These are phyloP conservation scores for Chaetomium fimeti DNA, from an alignment of 495 filamentous ascomycete species.

Conservation along the genomic window DNA sequence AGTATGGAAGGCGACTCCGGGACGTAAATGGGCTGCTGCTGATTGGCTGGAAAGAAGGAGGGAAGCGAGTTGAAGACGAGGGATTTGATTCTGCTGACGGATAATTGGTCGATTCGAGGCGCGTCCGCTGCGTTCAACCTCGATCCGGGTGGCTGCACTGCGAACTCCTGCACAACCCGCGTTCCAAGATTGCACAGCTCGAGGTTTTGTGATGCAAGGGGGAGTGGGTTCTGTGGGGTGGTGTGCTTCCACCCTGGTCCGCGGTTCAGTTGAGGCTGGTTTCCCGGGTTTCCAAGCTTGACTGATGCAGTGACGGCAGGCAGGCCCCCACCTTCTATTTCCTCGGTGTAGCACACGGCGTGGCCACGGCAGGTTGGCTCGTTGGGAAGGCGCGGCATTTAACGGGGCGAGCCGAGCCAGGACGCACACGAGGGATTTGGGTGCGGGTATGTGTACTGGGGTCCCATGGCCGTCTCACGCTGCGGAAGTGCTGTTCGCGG, in stretches of 20 bases:
- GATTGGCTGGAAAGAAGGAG: slow-evolving; percentile 21
- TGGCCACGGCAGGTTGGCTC: neutral
- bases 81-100: slow-evolving; percentile 26
- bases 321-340: slow-evolving; percentile 10
- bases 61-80: slow-evolving; percentile 19
- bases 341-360: neutral
- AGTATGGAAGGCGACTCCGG: neutral
- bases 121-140: neutral
- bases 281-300: neutral
- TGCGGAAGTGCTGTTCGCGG: neutral
- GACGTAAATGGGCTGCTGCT: slow-evolving; percentile 19
- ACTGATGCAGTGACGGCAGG: too few relatives aligned
- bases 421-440: neutral
- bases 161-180: neutral
- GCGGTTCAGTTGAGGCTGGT: neutral
- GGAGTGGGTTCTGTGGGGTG: neutral
- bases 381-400: slow-evolving; percentile 2
- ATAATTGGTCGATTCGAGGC: slow-evolving; percentile 25
- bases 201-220: neutral
- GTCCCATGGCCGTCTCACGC: neutral
- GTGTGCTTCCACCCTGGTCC: neutral
- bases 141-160: slow-evolving; percentile 5
- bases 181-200: neutral
- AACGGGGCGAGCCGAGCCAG: slow-evolving; percentile 2
- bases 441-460: neutral